Percentiles rank a stretch among this genome's conserved stretches.
Evolutionary conservation across 2,329 filamentous ascomycete genomes (phyloP).

Genomic region (Penicillium sp.): DNA sequence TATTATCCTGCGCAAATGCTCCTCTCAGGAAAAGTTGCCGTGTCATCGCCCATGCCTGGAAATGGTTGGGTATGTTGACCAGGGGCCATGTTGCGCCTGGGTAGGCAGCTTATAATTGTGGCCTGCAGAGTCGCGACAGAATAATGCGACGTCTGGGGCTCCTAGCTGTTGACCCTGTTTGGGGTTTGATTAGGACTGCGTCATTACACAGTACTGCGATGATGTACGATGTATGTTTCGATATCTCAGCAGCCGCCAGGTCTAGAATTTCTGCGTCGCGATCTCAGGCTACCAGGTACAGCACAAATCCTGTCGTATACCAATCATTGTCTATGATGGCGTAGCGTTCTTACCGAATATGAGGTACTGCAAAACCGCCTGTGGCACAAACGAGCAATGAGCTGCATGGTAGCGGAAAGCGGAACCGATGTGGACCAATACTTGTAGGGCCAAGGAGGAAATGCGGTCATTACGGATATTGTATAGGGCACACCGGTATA

Average conservation of each 20-base stretch:
- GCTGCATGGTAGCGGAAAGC: slow-evolving; percentile 15
- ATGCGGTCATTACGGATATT: background rate
- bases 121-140: background rate
- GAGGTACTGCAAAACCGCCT: slow-evolving; percentile 1
- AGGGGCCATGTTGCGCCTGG: slow-evolving; percentile 49
- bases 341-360: slow-evolving; percentile 22
- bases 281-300: slow-evolving; percentile 46
- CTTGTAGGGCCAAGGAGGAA: slow-evolving; percentile 2
- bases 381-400: slow-evolving; percentile 10
- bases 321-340: slow-evolving; percentile 51
- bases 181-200: background rate
- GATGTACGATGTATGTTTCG: background rate
- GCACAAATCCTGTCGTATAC: slow-evolving; percentile 43
- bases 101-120: slow-evolving; percentile 46
- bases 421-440: slow-evolving; percentile 12
- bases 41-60: slow-evolving; percentile 46
- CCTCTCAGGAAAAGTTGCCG: slow-evolving; percentile 48
- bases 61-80: slow-evolving; percentile 45
- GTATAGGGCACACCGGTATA: background rate
- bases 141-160: slow-evolving; percentile 33
- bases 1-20: slow-evolving; percentile 45
- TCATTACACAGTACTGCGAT: background rate
- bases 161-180: slow-evolving; percentile 48
- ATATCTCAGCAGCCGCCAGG: slow-evolving; percentile 27
- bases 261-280: slow-evolving; percentile 46